phyloP scores from a whole-genome alignment of 139 green algal genomes.

The Pseudopediastrum boryanum region DNA sequence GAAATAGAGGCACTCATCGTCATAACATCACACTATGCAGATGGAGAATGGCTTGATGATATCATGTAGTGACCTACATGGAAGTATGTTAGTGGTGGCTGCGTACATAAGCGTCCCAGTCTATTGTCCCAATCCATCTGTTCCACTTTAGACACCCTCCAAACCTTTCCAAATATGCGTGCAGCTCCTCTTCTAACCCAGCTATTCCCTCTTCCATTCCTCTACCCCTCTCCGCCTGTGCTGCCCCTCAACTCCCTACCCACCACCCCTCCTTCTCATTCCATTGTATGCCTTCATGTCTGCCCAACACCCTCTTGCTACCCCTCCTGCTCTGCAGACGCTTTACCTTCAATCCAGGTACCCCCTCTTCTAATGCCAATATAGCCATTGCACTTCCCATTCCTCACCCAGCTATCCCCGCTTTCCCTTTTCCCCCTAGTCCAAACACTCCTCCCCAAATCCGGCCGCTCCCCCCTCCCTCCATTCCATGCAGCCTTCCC shows the following conservation, averaged over 20 bases:
- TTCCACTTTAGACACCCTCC: neutral
- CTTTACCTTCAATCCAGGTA: no score
- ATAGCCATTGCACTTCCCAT: neutral
- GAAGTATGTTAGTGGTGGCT: neutral
- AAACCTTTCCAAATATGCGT: neutral
- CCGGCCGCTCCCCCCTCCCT: neutral
- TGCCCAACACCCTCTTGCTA: no score
- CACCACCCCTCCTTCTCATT: no score
- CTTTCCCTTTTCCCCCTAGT: neutral
- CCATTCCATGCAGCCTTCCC: neutral
- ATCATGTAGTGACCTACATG: neutral
- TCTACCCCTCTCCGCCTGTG: no score
- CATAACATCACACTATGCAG: neutral
- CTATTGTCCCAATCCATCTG: neutral
- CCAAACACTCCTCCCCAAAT: neutral
- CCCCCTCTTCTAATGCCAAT: no score
- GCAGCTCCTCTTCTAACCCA: no score
- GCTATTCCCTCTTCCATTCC: no score
- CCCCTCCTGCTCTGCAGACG: no score
- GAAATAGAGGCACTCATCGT: neutral
- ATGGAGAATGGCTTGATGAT: neutral
- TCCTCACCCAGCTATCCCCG: neutral
- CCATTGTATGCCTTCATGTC: no score
- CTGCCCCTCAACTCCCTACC: no score
- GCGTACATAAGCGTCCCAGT: neutral